A percentile compares a stretch with the other conserved stretches of the same genome.
Evolutionary conservation across 176 grass and related monocot species (phyloP).

Genomic region (Oryza nivara): DNA sequence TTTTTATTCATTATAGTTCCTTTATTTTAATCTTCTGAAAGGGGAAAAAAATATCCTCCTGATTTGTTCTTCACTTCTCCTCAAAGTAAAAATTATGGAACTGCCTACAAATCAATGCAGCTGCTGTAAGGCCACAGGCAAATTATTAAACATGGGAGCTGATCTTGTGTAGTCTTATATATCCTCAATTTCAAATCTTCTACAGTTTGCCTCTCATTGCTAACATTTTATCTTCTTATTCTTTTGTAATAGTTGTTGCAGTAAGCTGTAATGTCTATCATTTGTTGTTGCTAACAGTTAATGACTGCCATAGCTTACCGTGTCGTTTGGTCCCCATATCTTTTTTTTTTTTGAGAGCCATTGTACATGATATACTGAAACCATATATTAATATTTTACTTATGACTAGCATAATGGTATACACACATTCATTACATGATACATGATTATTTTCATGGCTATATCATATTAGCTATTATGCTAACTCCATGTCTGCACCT

Average conservation of each 20-base stretch:
- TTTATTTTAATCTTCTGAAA: not conserved
- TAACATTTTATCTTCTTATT: slow-evolving; percentile 17
- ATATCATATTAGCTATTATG: slow-evolving; percentile 7
- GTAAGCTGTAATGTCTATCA: not conserved
- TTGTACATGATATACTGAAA: slow-evolving; percentile 1
- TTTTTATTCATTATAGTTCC: slow-evolving; percentile 1
- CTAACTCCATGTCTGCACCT: not conserved
- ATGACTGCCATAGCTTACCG: slow-evolving; percentile 22
- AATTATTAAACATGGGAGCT: not conserved
- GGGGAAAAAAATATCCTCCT: not conserved
- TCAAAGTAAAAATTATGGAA: not conserved
- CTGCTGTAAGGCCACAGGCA: not conserved
- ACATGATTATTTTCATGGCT: slow-evolving; percentile 1
- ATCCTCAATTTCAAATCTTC: not conserved
- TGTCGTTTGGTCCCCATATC: not conserved
- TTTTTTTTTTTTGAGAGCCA: not conserved
- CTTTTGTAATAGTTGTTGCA: slow-evolving; percentile 13
- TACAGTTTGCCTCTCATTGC: not conserved
- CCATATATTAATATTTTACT: slow-evolving; percentile 38
- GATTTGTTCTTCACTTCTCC: slow-evolving; percentile 6
- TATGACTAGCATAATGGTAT: not conserved
- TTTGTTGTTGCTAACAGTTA: slow-evolving; percentile 12
- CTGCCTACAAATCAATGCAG: not conserved
- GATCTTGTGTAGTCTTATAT: not conserved
- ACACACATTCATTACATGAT: slow-evolving; percentile 19